A percentile compares a stretch with the other conserved stretches of the same genome.
Conservation (phyloP, 2,329 filamentous ascomycete species). For the Aspergillus jensenii region DNA sequence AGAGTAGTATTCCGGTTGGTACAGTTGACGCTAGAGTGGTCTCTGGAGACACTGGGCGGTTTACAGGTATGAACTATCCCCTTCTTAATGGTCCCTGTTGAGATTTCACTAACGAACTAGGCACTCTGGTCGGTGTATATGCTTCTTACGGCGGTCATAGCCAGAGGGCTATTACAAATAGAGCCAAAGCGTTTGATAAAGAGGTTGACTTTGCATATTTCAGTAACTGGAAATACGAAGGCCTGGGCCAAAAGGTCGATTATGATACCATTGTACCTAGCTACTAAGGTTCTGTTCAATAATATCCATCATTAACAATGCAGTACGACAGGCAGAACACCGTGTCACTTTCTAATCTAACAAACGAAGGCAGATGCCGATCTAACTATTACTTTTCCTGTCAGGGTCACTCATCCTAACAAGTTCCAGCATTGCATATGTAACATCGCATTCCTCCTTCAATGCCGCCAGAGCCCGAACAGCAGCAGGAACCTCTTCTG, state of each 20-base stretch:
- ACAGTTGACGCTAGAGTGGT: background rate
- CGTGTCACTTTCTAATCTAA: background rate
- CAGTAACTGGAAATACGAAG: conserved; percentile 9
- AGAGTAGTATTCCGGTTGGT: background rate
- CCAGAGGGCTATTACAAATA: background rate
- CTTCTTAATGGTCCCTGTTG: background rate
- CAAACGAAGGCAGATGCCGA: background rate
- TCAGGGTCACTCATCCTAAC: background rate
- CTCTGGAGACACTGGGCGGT: conserved; percentile 7
- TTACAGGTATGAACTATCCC: conserved; percentile 6
- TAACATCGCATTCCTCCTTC: background rate
- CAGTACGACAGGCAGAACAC: background rate
- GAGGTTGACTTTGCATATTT: conserved; percentile 1
- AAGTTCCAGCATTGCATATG: background rate
- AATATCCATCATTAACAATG: background rate
- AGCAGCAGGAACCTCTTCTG: background rate
- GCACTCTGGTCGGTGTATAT: conserved; percentile 3
- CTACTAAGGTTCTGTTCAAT: background rate
- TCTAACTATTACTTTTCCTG: background rate
- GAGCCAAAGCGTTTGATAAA: too few species aligned
- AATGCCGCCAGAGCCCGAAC: background rate
- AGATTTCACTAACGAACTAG: background rate
- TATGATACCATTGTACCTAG: conserved; percentile 4
- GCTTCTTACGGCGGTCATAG: background rate
- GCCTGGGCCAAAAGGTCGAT: conserved; percentile 8